Base-by-base conservation (phyloP, 192 early-diverging fungal species). In the Backusella morwellensis region DNA sequence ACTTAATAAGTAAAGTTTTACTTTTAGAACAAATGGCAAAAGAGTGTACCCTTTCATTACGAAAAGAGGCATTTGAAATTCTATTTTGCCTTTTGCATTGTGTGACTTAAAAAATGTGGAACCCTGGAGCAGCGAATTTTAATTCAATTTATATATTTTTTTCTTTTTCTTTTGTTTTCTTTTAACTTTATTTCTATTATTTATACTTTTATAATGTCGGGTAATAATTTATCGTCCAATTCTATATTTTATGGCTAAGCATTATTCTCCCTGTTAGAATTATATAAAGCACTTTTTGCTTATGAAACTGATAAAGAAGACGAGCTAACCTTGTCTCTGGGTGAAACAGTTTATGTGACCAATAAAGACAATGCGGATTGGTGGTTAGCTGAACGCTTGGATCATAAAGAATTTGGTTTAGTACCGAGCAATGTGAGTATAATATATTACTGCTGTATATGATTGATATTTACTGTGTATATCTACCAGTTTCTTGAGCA, bases 251-350 rank as follows among this genome's bases (percentile, higher is more conserved):
- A 19, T 50, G 5, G 1, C 17, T 50, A 50, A 50, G 4, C 15
- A 50, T 50, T 50, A 6, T 50, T 17, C 32, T 32, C 3, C 1
- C 6, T 50, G 6, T n/a, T 72, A 78, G 77, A 73, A 15, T 41
- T 78, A 17, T 83, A 82, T 59, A 78, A 77, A 36, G 82, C 68
- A 66, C 78, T 83, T 69, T 80, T 79, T 71, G 26, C 75, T 32
- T 93, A 89, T 66, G 88, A 85, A 50, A 89, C 88, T 32, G 81
- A 86, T 47, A 87, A 89, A 74, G 85, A 89, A 34, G 92, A 91
- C 70, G 92, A 93, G 70, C 73, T 93, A 68, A 76, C 83, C 63
- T 81, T 93, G 40, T 76, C 80, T 34, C 84, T 85, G 3, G 90
- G 90, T 68, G 88, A 91, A 38, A 75, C 85, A 42, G 82, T 93